Percentiles rank a stretch among this genome's conserved stretches.
Conservation (phyloP, 139 green algal species). For the Tetradesmus lagerheimii region DNA sequence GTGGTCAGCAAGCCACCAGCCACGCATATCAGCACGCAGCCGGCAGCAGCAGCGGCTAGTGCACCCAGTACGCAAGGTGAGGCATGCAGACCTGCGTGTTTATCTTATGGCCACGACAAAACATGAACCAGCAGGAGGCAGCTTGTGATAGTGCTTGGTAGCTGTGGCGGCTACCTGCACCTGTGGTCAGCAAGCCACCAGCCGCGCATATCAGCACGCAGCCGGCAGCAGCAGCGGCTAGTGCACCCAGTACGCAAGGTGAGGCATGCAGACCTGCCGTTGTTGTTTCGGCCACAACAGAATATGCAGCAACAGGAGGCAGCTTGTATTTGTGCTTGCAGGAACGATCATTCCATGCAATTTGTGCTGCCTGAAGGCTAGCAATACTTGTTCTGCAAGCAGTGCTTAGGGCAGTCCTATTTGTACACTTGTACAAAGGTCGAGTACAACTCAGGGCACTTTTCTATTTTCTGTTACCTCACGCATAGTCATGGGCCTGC, state of each 20-base stretch:
- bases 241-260: background rate
- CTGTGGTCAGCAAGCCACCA: conserved; percentile 68
- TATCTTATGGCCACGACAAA: too few species aligned
- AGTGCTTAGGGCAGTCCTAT: too few species aligned
- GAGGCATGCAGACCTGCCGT: background rate
- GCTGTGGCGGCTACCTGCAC: conserved; percentile 84
- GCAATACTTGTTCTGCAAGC: too few species aligned
- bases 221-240: background rate
- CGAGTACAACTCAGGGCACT: too few species aligned
- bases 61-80: background rate
- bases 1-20: conserved; percentile 63
- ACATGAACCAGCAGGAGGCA: conserved; percentile 70
- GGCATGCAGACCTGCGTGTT: background rate
- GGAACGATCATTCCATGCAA: too few species aligned
- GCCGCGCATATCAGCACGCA: background rate
- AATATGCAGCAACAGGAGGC: conserved; percentile 71
- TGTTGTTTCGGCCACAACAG: too few species aligned
- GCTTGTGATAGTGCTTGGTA: conserved; percentile 79
- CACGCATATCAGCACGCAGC: background rate
- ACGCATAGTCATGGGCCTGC: too few species aligned
- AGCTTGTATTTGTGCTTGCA: conserved; percentile 78
- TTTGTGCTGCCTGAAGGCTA: too few species aligned
- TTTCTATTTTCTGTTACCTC: too few species aligned
- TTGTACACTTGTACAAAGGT: too few species aligned
- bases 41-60: background rate